Evolutionary conservation across 129 eudicot genomes (phyloP).

Genomic region (Tagetes erecta): DNA sequence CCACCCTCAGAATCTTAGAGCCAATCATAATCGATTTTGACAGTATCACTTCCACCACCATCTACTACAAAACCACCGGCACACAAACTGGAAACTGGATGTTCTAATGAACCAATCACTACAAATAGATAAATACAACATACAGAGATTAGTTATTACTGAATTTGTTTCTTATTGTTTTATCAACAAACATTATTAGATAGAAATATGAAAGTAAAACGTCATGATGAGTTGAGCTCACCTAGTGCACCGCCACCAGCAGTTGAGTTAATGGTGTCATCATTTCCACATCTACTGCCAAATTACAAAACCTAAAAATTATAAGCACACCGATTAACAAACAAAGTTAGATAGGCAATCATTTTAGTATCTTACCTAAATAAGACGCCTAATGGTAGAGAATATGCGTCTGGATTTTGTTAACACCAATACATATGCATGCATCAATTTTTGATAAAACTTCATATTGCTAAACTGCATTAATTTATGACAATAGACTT

Average conservation of each 20-base stretch:
- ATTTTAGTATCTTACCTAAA: too few species aligned
- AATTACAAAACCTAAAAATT: background rate
- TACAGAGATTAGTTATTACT: constrained; percentile 2
- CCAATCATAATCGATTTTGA: constrained; percentile 25
- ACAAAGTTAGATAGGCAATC: too few species aligned
- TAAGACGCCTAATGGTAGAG: too few species aligned
- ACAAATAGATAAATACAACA: constrained; percentile 32
- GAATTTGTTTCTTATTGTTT: constrained; percentile 8
- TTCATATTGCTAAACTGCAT: too few species aligned
- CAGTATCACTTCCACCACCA: constrained; percentile 71
- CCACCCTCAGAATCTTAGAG: constrained; percentile 66
- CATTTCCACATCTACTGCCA: constrained; percentile 98
- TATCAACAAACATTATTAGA: constrained; percentile 5
- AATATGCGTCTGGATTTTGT: too few species aligned
- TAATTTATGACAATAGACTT: too few species aligned
- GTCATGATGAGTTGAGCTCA: constrained; percentile 31
- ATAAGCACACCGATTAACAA: too few species aligned
- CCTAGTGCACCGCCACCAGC: constrained; percentile 96
- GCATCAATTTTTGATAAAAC: too few species aligned
- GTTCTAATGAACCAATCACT: constrained; percentile 86
- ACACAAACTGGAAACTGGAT: constrained; percentile 65
- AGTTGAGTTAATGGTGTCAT: constrained; percentile 51
- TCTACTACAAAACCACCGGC: constrained; percentile 68
- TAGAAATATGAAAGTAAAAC: background rate
- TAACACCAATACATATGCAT: too few species aligned